Conservation (phyloP, 805 yeast species). For the Hanseniaspora singularis region DNA sequence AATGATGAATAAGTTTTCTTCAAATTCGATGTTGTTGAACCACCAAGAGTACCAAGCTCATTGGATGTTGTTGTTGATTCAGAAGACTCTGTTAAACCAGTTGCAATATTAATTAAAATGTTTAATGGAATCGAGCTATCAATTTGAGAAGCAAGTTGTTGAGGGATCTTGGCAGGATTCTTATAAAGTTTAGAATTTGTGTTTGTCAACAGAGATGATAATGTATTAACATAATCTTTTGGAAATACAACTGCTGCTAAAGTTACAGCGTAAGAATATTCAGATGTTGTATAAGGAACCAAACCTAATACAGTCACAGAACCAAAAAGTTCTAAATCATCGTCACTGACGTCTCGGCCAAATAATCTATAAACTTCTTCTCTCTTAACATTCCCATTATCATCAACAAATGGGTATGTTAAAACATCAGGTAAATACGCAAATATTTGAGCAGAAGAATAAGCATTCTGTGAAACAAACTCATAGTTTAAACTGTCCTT, state of each 20-base stretch:
- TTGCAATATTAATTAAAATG: conserved; percentile 19
- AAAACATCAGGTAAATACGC: conserved; percentile 69
- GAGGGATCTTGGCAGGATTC: conserved; percentile 44
- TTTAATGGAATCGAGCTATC: conserved; percentile 36
- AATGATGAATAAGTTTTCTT: conserved; percentile 23
- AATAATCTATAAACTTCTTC: conserved; percentile 9
- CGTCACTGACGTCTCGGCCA: conserved; percentile 16
- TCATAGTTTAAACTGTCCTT: conserved; percentile 69
- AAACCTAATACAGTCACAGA: conserved; percentile 50
- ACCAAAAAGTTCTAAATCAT: conserved; percentile 25
- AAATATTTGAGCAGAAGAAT: conserved; percentile 61
- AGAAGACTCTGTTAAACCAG: conserved; percentile 20
- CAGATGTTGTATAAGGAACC: conserved; percentile 56
- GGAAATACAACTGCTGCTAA: conserved; percentile 86
- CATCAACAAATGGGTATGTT: conserved; percentile 43
- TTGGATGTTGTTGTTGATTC: conserved; percentile 15
- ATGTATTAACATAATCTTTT: conserved; percentile 33
- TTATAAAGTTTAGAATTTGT: conserved; percentile 47
- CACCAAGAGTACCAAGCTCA: conserved; percentile 16
- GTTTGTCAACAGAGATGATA: conserved; percentile 41
- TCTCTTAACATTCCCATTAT: conserved; percentile 9
- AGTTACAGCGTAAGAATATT: conserved; percentile 58
- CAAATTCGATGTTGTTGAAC: conserved; percentile 8
- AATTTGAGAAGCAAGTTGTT: conserved; percentile 52
- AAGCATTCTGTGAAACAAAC: conserved; percentile 72